Conservation (phyloP, 2,329 filamentous ascomycete genomes). For the Aureobasidium sp. region DNA sequence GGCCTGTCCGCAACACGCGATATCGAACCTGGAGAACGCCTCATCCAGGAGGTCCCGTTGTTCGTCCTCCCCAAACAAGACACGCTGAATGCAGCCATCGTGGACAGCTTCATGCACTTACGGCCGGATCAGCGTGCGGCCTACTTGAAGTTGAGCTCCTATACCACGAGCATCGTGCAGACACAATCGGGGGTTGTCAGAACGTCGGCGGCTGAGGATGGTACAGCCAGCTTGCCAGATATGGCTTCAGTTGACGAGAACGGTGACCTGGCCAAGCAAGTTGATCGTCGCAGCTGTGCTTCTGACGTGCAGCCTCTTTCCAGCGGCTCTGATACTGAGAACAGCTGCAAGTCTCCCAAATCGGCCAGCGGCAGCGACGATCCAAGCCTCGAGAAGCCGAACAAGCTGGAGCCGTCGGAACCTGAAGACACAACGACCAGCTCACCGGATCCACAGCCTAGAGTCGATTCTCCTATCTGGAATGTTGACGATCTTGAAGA, state of each 20-base stretch:
- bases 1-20: conserved; percentile 22
- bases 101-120: neutral
- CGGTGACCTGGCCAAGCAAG: neutral
- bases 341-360: neutral
- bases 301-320: conserved; percentile 1
- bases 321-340: neutral
- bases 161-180: neutral
- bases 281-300: conserved; percentile 3
- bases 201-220: neutral
- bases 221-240: neutral
- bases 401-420: neutral
- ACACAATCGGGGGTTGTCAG: neutral
- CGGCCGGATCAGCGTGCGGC: neutral
- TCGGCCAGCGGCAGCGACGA: neutral
- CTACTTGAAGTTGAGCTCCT: neutral
- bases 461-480: neutral
- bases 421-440: neutral
- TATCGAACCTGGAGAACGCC: conserved; percentile 23
- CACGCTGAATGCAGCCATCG: neutral
- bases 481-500: neutral
- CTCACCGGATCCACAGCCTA: neutral
- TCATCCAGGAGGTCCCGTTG: conserved; percentile 23
- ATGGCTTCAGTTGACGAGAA: neutral
- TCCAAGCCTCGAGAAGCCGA: neutral
- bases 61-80: conserved; percentile 1